These are phyloP conservation scores for Trichophyton equinum DNA, from an alignment of 2,329 filamentous ascomycete genomes.

Conservation along the genomic window DNA sequence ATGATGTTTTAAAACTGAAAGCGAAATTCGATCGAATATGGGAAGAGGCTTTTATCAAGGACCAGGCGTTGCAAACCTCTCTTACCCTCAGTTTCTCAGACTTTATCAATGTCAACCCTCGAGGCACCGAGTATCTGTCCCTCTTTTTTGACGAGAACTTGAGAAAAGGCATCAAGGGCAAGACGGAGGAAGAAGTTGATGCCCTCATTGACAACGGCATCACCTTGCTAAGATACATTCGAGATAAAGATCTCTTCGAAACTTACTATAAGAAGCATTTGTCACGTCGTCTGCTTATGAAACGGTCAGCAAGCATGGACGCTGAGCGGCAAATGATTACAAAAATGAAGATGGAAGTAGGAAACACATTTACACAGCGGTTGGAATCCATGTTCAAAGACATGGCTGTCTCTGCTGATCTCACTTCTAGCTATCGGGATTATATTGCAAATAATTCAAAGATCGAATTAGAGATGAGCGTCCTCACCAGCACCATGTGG, in stretches of 20 bases:
- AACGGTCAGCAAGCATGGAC: conserved; percentile 79
- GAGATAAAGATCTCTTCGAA: conserved; percentile 90
- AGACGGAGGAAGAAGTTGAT: conserved; percentile 80
- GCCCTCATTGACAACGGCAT: conserved; percentile 78
- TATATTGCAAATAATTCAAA: conserved; percentile 52
- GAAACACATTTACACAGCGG: conserved; percentile 83
- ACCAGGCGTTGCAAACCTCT: conserved; percentile 66
- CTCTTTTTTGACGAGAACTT: conserved; percentile 95
- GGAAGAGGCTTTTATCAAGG: conserved; percentile 57
- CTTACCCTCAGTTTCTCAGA: conserved; percentile 79
- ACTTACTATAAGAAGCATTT: conserved; percentile 97
- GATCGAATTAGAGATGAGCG: conserved; percentile 69
- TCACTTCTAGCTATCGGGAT: conserved; percentile 63
- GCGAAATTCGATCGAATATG: conserved; percentile 79
- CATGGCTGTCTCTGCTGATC: conserved; percentile 74
- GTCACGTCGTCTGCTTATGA: conserved; percentile 72
- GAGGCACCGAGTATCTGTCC: conserved; percentile 84
- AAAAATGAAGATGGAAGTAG: conserved; percentile 93
- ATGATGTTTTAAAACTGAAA: conserved; percentile 75
- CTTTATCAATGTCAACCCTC: conserved; percentile 81
- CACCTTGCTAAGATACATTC: conserved; percentile 70
- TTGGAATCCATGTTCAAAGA: conserved; percentile 98
- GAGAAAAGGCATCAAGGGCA: conserved; percentile 85
- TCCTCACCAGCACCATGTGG: conserved; percentile 92
- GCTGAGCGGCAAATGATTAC: conserved; percentile 92